These are phyloP conservation scores for Asparagopsis taxiformis DNA, from an alignment of 31 red algal species.

Conservation along the genomic window DNA sequence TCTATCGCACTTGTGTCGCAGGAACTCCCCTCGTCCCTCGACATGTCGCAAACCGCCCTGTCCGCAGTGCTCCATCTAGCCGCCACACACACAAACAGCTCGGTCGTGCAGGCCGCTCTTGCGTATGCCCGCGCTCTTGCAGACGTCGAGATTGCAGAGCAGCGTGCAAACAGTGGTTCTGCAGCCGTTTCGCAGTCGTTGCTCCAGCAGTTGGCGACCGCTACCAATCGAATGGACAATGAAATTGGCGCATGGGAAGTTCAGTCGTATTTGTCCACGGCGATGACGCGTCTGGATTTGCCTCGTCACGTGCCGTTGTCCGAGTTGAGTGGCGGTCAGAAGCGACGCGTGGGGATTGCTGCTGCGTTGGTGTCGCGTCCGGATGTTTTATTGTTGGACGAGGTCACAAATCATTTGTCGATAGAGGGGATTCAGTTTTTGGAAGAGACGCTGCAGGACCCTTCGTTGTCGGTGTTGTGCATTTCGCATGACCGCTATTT, in stretches of 20 bases:
- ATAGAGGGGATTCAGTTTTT: conserved; percentile 81
- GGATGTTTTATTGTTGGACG: conserved; percentile 90
- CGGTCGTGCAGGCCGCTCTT: conserved; percentile 38
- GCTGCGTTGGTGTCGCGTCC: conserved; percentile 71
- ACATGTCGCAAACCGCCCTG: conserved; percentile 20
- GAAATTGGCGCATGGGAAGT: conserved; percentile 60
- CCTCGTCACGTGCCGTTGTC: conserved; percentile 27
- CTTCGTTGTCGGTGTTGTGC: conserved; percentile 49
- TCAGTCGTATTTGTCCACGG: conserved; percentile 51
- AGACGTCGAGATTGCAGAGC: conserved; percentile 13
- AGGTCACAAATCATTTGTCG: conserved; percentile 89
- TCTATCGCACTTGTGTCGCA: conserved; percentile 65
- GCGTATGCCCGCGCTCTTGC: conserved; percentile 7
- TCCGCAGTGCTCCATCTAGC: conserved; percentile 44
- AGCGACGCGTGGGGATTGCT: conserved; percentile 84
- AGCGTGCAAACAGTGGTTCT: too few relatives aligned
- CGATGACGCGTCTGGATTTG: conserved; percentile 18
- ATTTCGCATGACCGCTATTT: conserved; percentile 90
- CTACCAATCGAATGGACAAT: conserved; percentile 70
- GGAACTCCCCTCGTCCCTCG: conserved; percentile 46
- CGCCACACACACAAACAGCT: conserved; percentile 17
- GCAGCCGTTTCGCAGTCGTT: too few relatives aligned
- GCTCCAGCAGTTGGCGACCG: conserved; percentile 8
- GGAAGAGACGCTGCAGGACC: conserved; percentile 52
- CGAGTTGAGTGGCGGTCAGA: conserved; percentile 81